Percentiles rank a stretch among this genome's conserved stretches.
phyloP scores from a whole-genome alignment of 2,329 filamentous ascomycete species.

The Pleomassaria siparia region DNA sequence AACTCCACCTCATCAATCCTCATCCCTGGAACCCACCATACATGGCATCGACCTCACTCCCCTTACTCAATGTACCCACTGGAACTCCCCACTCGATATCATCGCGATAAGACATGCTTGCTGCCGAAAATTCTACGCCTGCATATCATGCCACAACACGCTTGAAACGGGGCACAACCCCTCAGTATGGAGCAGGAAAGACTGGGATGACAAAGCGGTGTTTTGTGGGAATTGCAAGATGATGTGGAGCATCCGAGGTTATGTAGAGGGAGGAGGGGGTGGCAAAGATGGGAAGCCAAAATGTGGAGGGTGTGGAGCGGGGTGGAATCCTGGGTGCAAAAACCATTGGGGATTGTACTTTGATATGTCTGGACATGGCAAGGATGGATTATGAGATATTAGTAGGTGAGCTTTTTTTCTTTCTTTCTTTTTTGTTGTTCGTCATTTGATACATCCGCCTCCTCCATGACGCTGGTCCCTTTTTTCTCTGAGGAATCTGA shows the following conservation, averaged over 20 bases:
- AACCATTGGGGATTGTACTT: constrained; percentile 40
- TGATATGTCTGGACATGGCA: constrained; percentile 9
- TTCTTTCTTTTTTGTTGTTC: no score
- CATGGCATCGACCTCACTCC: constrained; percentile 31
- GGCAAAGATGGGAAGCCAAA: constrained; percentile 15
- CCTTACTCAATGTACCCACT: constrained; percentile 38
- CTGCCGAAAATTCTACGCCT: constrained; percentile 42
- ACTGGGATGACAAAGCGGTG: constrained; percentile 25
- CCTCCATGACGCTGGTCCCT: no score
- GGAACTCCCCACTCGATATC: constrained; percentile 36
- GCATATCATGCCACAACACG: constrained; percentile 37
- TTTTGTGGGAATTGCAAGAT: constrained; percentile 36
- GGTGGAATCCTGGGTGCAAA: constrained; percentile 41
- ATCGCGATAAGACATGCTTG: constrained; percentile 42
- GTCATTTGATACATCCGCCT: no score
- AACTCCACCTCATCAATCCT: not conserved
- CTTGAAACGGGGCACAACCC: constrained; percentile 25
- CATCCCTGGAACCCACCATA: constrained; percentile 12
- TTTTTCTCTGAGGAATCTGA: no score
- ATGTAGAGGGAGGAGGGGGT: constrained; percentile 28
- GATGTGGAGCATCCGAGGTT: constrained; percentile 30
- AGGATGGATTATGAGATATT: no score
- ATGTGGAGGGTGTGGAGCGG: constrained; percentile 28
- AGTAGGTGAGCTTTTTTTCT: no score
- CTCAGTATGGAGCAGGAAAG: constrained; percentile 21